These are phyloP conservation scores for Rhodofomes roseus DNA, from an alignment of 1,284 basidiomycete genomes.

Conservation along the genomic window DNA sequence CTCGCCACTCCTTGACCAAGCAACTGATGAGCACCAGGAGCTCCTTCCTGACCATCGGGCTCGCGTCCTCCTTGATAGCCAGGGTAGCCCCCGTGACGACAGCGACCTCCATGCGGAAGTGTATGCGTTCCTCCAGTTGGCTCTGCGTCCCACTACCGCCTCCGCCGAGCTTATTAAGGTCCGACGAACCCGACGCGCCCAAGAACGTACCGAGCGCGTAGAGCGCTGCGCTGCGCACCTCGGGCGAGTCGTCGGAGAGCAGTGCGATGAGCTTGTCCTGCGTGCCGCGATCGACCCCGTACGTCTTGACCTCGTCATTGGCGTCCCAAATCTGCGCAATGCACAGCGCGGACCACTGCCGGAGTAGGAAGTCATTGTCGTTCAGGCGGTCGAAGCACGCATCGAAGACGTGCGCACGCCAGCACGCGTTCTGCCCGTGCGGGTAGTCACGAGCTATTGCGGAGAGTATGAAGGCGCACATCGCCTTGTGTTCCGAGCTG, in stretches of 20 bases:
- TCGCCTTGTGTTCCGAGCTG: conserved; percentile 94
- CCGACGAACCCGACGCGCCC: conserved; percentile 80
- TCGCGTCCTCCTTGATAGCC: conserved; percentile 90
- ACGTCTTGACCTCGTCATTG: conserved; percentile 88
- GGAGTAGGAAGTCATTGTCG: conserved; percentile 85
- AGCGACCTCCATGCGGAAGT: conserved; percentile 77
- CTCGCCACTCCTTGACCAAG: conserved; percentile 93
- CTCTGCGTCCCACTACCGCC: conserved; percentile 86
- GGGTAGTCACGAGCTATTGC: conserved; percentile 88
- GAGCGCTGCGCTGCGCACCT: conserved; percentile 89
- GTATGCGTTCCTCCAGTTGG: conserved; percentile 76
- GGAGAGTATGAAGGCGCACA: conserved; percentile 98
- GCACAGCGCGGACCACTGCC: conserved; percentile 94
- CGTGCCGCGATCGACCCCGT: conserved; percentile 78
- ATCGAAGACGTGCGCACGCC: conserved; percentile 85
- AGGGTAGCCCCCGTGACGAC: conserved; percentile 74
- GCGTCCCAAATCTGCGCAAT: conserved; percentile 95
- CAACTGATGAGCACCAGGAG: conserved; percentile 89
- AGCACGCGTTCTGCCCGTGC: conserved; percentile 84
- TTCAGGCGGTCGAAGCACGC: conserved; percentile 86
- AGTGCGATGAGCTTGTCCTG: conserved; percentile 86
- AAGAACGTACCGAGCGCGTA: conserved; percentile 94
- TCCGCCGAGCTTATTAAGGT: conserved; percentile 66
- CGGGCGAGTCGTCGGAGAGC: conserved; percentile 86
- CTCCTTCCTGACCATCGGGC: conserved; percentile 95